phyloP scores from a whole-genome alignment of 2,329 filamentous ascomycete species.

The Sporothrix pseudoabietina region DNA sequence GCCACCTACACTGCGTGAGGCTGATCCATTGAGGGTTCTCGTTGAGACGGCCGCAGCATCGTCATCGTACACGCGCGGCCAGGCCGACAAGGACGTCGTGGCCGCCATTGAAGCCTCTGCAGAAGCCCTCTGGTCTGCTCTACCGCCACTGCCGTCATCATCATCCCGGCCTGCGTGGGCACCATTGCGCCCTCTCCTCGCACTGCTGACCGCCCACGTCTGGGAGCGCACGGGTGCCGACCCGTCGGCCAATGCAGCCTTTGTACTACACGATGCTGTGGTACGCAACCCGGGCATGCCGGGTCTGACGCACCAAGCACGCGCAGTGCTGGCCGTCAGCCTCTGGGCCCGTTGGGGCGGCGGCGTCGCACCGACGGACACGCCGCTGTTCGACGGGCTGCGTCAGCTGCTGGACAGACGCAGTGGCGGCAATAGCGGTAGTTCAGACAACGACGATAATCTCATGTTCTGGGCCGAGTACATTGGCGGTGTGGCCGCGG shows the following conservation, averaged over 20 bases:
- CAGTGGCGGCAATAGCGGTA: neutral
- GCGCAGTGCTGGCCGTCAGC: slow-evolving; percentile 70
- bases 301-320: slow-evolving; percentile 71
- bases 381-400: slow-evolving; percentile 48
- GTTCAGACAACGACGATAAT: slow-evolving; percentile 15
- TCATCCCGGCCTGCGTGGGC: neutral
- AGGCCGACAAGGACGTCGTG: neutral
- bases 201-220: slow-evolving; percentile 53
- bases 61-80: neutral
- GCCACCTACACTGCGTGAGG: slow-evolving; percentile 58
- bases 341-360: slow-evolving; percentile 75
- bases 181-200: slow-evolving; percentile 39
- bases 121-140: slow-evolving; percentile 45
- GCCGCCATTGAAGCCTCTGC: slow-evolving; percentile 45
- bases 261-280: slow-evolving; percentile 72
- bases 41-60: slow-evolving; percentile 18
- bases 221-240: slow-evolving; percentile 55
- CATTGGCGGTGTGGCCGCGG: slow-evolving; percentile 51
- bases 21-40: slow-evolving; percentile 61
- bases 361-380: slow-evolving; percentile 55
- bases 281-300: slow-evolving; percentile 69
- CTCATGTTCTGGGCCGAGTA: slow-evolving; percentile 57
- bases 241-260: slow-evolving; percentile 60
- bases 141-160: slow-evolving; percentile 43
- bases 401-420: slow-evolving; percentile 46